These are phyloP conservation scores for Lentinus tigrinus DNA, from an alignment of 768 basidiomycete genomes.

Conservation along the genomic window DNA sequence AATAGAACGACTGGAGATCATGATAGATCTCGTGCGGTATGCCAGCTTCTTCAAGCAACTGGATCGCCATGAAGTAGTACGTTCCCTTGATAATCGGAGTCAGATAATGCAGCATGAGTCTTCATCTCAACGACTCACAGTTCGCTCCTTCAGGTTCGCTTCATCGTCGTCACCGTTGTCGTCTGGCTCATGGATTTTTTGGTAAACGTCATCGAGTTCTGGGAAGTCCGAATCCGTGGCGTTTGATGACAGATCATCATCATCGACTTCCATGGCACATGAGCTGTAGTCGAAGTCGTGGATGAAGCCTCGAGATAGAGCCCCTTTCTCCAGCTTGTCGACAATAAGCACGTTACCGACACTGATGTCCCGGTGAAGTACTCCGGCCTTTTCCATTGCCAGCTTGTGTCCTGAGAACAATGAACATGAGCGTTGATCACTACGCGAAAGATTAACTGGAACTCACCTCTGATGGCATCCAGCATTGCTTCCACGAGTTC, in stretches of 20 bases:
- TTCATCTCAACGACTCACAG: not conserved
- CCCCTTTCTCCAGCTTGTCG: not conserved
- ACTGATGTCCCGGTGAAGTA: slow-evolving; percentile 23
- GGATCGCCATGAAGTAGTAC: slow-evolving; percentile 3
- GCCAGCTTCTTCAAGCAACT: not conserved
- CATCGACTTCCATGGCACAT: not conserved
- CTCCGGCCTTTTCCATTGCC: slow-evolving; percentile 6
- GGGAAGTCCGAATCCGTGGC: not conserved
- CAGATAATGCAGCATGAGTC: not conserved
- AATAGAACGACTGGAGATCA: slow-evolving; percentile 18
- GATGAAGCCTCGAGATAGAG: slow-evolving; percentile 1
- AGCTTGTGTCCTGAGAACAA: slow-evolving; percentile 9
- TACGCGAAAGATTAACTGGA: not conserved
- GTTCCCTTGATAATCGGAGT: slow-evolving; percentile 2
- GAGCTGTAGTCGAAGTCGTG: slow-evolving; percentile 7
- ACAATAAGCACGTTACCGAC: slow-evolving; percentile 19
- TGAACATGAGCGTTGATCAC: not conserved
- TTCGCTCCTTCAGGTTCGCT: not conserved
- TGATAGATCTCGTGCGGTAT: slow-evolving; percentile 6
- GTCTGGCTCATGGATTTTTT: too few species aligned
- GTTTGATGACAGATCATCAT: not conserved
- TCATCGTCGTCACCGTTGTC: not conserved
- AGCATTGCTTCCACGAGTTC: slow-evolving; percentile 1
- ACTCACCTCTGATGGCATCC: slow-evolving; percentile 9
- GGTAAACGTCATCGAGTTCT: too few species aligned